A percentile compares a stretch with the other conserved stretches of the same genome.
These are phyloP conservation scores for Arthrobotrys entomopaga DNA, from an alignment of 2,329 filamentous ascomycete genomes.

Conservation along the genomic window DNA sequence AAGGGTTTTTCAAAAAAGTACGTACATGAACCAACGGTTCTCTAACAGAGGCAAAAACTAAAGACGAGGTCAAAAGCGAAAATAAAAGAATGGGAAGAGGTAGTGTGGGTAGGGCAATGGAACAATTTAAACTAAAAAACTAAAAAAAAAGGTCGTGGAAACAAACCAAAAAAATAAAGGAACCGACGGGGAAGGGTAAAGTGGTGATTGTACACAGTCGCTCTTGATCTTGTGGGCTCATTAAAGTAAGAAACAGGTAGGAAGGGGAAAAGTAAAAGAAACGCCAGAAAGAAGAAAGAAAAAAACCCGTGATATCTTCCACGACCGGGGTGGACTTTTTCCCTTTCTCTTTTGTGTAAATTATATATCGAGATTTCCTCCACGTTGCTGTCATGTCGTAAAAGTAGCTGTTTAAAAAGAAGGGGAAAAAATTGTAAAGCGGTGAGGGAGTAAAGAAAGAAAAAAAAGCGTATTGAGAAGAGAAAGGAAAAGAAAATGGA, in stretches of 20 bases:
- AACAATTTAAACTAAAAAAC: too few relatives aligned
- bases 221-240: too few relatives aligned
- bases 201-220: too few relatives aligned
- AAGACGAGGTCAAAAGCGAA: background rate
- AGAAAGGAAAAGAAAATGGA: constrained; percentile 16
- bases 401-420: constrained; percentile 20
- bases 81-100: background rate
- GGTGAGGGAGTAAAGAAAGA: constrained; percentile 29
- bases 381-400: constrained; percentile 18
- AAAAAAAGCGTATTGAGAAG: constrained; percentile 1
- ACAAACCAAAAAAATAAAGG: too few relatives aligned
- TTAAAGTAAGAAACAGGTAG: background rate
- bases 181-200: too few relatives aligned
- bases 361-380: constrained; percentile 21
- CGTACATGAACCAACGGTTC: too few relatives aligned
- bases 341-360: background rate
- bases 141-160: too few relatives aligned
- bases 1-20: too few relatives aligned
- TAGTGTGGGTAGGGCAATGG: too few relatives aligned
- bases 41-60: background rate
- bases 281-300: constrained; percentile 14
- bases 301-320: constrained; percentile 16
- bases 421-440: too few relatives aligned
- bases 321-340: background rate
- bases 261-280: background rate